These are phyloP conservation scores for Saccharomycopsis oosterbeekiorum DNA, from an alignment of 805 yeast genomes.

Conservation along the genomic window DNA sequence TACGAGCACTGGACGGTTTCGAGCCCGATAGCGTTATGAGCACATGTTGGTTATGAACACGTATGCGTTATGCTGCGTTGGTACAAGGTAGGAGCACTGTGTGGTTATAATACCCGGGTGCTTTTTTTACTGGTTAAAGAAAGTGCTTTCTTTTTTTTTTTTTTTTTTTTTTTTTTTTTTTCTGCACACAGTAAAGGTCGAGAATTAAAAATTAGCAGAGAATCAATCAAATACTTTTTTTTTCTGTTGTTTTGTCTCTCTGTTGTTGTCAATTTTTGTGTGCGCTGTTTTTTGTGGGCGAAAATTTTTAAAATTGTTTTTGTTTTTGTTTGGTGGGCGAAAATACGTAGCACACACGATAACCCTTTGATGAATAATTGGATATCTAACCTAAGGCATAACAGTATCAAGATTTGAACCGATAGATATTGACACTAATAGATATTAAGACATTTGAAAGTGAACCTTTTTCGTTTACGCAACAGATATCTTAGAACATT, in stretches of 20 bases:
- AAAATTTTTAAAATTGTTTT: neutral
- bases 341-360: constrained; percentile 2
- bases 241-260: neutral
- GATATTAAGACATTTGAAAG: no score
- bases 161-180: neutral
- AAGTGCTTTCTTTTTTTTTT: neutral
- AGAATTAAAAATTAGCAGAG: no score
- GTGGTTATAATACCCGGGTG: no score
- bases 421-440: no score
- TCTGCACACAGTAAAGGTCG: neutral
- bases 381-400: no score
- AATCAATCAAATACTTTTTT: neutral
- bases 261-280: neutral
- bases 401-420: no score
- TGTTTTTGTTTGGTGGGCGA: neutral
- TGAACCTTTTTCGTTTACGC: no score
- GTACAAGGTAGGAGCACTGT: neutral
- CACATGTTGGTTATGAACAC: neutral
- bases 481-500: no score
- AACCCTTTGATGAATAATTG: neutral
- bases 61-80: neutral
- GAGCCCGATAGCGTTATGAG: neutral
- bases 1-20: no score
- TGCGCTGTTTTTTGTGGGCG: neutral
- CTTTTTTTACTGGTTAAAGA: neutral